Evolutionary conservation across 768 basidiomycete species (phyloP).

Genomic region (Leccinum ochraceum): DNA sequence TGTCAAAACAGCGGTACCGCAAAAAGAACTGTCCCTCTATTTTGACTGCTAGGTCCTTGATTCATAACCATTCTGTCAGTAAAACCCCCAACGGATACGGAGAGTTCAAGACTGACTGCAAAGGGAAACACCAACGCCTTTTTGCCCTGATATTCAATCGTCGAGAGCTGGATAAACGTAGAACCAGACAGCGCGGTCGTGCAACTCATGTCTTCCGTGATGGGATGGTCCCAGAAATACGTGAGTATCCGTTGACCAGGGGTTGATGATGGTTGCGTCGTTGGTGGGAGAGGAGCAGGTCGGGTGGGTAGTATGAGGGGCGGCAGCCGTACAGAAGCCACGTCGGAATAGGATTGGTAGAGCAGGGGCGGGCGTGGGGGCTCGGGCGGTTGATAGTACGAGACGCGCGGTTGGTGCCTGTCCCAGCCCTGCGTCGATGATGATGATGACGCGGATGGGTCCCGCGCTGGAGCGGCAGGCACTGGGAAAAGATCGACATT

Average conservation of each 20-base stretch:
- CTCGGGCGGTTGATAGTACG: slow-evolving; percentile 8
- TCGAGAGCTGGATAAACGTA: slow-evolving; percentile 56
- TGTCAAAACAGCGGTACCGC: slow-evolving; percentile 71
- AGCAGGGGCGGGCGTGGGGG: slow-evolving; percentile 8
- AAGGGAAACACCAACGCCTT: slow-evolving; percentile 64
- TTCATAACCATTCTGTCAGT: too few relatives aligned
- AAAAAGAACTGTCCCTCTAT: slow-evolving; percentile 66
- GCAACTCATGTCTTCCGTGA: slow-evolving; percentile 45
- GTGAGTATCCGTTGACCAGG: slow-evolving; percentile 43
- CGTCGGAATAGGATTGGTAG: slow-evolving; percentile 18
- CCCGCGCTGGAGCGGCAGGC: slow-evolving; percentile 25
- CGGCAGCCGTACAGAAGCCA: slow-evolving; percentile 23
- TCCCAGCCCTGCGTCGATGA: slow-evolving; percentile 7
- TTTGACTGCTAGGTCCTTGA: slow-evolving; percentile 67
- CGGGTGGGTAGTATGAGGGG: slow-evolving; percentile 21
- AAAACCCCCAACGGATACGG: too few relatives aligned
- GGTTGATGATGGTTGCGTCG: slow-evolving; percentile 11
- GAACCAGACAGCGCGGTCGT: slow-evolving; percentile 62
- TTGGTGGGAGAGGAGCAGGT: slow-evolving; percentile 4
- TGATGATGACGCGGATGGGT: background rate
- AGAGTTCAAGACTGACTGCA: slow-evolving; percentile 39
- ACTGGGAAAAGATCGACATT: slow-evolving; percentile 78
- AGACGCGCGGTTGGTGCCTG: slow-evolving; percentile 16
- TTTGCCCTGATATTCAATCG: slow-evolving; percentile 54
- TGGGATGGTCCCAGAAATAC: slow-evolving; percentile 39